Evolutionary conservation across 768 basidiomycete species (phyloP).

Genomic region (Hirschioporus abietinus): DNA sequence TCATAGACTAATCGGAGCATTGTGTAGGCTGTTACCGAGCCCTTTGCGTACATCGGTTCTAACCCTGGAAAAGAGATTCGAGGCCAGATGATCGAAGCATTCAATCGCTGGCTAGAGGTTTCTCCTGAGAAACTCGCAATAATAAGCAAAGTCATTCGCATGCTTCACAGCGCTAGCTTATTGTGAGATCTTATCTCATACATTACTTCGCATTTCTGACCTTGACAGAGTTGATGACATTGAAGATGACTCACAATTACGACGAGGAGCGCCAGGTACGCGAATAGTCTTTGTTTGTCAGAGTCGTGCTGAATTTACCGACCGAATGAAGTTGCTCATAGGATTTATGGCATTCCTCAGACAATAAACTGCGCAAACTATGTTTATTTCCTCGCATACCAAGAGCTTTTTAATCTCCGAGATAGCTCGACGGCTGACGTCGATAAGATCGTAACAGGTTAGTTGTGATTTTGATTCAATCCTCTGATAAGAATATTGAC

Average conservation of each 20-base stretch:
- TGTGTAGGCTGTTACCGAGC: constrained; percentile 64
- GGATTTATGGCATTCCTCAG: constrained; percentile 94
- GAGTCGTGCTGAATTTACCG: not conserved
- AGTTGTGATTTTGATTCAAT: not conserved
- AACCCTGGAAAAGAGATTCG: constrained; percentile 94
- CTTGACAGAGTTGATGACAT: constrained; percentile 82
- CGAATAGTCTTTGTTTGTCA: constrained; percentile 2
- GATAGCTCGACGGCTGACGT: not conserved
- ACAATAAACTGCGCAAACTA: constrained; percentile 98
- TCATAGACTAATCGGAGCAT: not conserved
- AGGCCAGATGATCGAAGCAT: constrained; percentile 80
- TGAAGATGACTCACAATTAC: constrained; percentile 83
- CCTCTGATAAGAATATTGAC: not conserved
- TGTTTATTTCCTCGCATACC: constrained; percentile 90
- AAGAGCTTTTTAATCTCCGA: constrained; percentile 38
- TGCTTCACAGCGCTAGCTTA: constrained; percentile 92
- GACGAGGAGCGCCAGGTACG: constrained; percentile 78
- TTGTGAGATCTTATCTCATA: constrained; percentile 47
- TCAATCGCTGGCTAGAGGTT: constrained; percentile 89
- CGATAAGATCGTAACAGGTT: not conserved
- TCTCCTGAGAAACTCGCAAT: constrained; percentile 62
- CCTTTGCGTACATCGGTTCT: constrained; percentile 76
- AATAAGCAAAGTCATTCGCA: constrained; percentile 80
- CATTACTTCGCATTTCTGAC: not conserved
- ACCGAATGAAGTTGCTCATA: constrained; percentile 68